Conservation (phyloP, 2,329 filamentous ascomycete species). For the Thelonectria rubi region DNA sequence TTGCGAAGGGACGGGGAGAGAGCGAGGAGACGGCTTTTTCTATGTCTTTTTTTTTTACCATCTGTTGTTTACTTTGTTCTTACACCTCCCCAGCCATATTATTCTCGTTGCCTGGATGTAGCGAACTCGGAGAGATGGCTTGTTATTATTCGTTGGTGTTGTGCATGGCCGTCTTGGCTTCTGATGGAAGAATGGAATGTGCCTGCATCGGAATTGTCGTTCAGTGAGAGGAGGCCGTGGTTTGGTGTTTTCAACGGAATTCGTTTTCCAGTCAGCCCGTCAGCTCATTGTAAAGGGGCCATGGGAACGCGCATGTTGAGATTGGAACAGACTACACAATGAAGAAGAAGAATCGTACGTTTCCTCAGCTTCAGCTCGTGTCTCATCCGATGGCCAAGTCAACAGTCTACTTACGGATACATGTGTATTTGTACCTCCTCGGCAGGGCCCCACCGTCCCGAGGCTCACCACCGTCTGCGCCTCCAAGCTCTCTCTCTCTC, state of each 20-base stretch:
- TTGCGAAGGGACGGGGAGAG: not conserved
- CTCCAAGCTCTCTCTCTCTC: not conserved
- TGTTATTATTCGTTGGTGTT: slow-evolving; percentile 36
- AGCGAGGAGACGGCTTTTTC: slow-evolving; percentile 5
- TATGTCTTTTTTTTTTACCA: not conserved
- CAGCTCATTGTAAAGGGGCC: not conserved
- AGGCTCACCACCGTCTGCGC: slow-evolving; percentile 5
- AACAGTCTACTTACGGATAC: no score
- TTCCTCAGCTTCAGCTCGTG: not conserved
- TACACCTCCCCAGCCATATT: slow-evolving; percentile 27
- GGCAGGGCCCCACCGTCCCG: slow-evolving; percentile 24
- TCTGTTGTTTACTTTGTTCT: slow-evolving; percentile 2
- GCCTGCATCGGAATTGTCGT: not conserved
- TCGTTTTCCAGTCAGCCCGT: not conserved
- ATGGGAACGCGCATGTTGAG: not conserved
- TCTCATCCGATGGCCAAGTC: no score
- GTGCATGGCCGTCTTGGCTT: slow-evolving; percentile 27
- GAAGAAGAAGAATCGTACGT: not conserved
- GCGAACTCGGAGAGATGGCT: slow-evolving; percentile 37
- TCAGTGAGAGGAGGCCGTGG: no score
- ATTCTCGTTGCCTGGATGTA: slow-evolving; percentile 41
- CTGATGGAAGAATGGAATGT: not conserved
- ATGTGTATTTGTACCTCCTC: slow-evolving; percentile 4
- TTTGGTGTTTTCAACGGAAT: not conserved
- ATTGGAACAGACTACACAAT: not conserved